A percentile compares a stretch with the other conserved stretches of the same genome.
These are phyloP conservation scores for Lachancea meyersii DNA, from an alignment of 805 yeast genomes.

Conservation along the genomic window DNA sequence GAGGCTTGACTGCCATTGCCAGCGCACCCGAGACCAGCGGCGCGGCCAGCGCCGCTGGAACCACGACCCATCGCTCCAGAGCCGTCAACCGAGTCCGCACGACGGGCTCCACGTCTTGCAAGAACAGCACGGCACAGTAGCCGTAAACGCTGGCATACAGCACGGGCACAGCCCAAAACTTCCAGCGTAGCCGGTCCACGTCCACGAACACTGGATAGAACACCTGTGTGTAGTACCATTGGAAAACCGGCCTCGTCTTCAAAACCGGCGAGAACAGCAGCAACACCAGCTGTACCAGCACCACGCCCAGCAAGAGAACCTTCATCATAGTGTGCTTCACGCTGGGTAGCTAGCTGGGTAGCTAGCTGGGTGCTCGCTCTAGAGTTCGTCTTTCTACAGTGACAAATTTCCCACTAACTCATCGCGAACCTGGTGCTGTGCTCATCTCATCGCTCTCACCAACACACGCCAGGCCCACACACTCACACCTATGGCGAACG, in stretches of 20 bases:
- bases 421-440: background rate
- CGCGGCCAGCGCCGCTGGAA: slow-evolving; percentile 20
- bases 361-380: background rate
- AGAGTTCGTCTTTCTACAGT: background rate
- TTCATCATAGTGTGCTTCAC: too few relatives aligned
- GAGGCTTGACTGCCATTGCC: slow-evolving; percentile 20
- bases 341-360: too few relatives aligned
- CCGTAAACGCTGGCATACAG: slow-evolving; percentile 24
- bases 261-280: slow-evolving; percentile 26
- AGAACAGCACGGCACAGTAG: slow-evolving; percentile 18
- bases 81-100: slow-evolving; percentile 10
- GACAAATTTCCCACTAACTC: background rate
- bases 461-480: too few relatives aligned
- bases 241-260: slow-evolving; percentile 17
- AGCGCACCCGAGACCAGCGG: slow-evolving; percentile 19
- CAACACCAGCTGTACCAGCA: slow-evolving; percentile 16
- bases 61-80: slow-evolving; percentile 17
- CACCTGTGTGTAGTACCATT: slow-evolving; percentile 22
- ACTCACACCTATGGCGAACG: background rate
- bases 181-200: slow-evolving; percentile 20
- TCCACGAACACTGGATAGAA: slow-evolving; percentile 26
- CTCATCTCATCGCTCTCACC: too few relatives aligned
- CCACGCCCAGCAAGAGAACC: slow-evolving; percentile 6
- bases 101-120: slow-evolving; percentile 13
- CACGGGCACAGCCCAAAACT: slow-evolving; percentile 26